These are phyloP conservation scores for Chaetomium olivaceum DNA, from an alignment of 2,329 filamentous ascomycete genomes.

Conservation along the genomic window DNA sequence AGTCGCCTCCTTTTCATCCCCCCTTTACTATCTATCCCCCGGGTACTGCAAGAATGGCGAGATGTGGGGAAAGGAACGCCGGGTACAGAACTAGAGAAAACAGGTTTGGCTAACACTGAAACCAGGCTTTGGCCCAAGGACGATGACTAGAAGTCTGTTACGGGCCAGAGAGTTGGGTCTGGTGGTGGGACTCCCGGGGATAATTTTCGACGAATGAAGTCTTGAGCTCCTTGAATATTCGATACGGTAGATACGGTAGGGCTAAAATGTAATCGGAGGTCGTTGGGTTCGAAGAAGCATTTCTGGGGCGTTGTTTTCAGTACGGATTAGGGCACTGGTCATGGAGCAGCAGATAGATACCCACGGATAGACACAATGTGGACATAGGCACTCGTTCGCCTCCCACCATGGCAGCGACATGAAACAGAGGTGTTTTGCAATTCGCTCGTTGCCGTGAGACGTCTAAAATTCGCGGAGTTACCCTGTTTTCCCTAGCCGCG, in stretches of 20 bases:
- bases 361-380: background rate
- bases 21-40: too few relatives aligned
- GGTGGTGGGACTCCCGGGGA: background rate
- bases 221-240: background rate
- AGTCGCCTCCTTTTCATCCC: background rate
- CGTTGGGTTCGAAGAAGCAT: background rate
- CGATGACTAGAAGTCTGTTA: slow-evolving; percentile 25
- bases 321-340: background rate
- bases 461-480: slow-evolving; percentile 8
- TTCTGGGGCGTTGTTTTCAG: background rate
- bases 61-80: background rate
- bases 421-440: background rate
- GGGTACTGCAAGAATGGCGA: background rate
- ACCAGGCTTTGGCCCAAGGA: slow-evolving; percentile 68
- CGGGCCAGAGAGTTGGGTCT: background rate
- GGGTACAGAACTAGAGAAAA: background rate
- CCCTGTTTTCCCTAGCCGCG: background rate
- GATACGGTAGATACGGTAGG: background rate
- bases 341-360: background rate
- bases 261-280: background rate
- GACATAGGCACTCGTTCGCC: background rate
- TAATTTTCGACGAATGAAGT: background rate
- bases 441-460: slow-evolving; percentile 17
- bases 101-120: background rate
- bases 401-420: background rate